A percentile compares a stretch with the other conserved stretches of the same genome.
Evolutionary conservation across 192 early-diverging fungal species (phyloP).

Genomic region (Paraglomus brasilianum): DNA sequence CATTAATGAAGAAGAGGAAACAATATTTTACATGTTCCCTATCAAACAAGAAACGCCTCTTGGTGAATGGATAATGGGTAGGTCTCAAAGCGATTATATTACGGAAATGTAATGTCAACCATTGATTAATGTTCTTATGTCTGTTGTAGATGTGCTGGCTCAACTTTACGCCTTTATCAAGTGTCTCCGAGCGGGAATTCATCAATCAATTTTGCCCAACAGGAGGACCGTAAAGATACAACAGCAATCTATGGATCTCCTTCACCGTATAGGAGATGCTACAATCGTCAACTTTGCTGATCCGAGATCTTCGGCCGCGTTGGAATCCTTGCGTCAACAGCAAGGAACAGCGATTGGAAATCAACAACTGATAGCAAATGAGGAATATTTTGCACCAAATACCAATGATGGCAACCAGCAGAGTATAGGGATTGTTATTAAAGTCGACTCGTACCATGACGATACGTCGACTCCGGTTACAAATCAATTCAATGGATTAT

Average conservation of each 20-base stretch:
- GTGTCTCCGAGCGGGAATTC: slow-evolving; percentile 28
- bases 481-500: slow-evolving; percentile 19
- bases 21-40: slow-evolving; percentile 19
- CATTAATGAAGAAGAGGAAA: slow-evolving; percentile 2
- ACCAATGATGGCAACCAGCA: no score
- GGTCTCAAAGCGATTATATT: background rate
- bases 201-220: slow-evolving; percentile 26
- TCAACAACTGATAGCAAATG: no score
- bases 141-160: slow-evolving; percentile 17
- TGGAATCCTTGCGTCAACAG: slow-evolving; percentile 16
- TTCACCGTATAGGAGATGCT: slow-evolving; percentile 27
- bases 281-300: slow-evolving; percentile 19
- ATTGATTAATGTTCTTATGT: background rate
- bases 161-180: slow-evolving; percentile 28
- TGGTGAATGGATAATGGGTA: slow-evolving; percentile 28
- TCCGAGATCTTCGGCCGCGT: slow-evolving; percentile 12
- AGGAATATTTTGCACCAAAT: no score
- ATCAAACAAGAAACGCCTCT: slow-evolving; percentile 18
- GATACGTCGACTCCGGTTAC: background rate
- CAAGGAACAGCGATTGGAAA: background rate
- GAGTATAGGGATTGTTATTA: no score
- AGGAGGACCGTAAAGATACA: slow-evolving; percentile 24
- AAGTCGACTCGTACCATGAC: no score
- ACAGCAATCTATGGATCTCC: slow-evolving; percentile 30
- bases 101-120: background rate